phyloP scores from a whole-genome alignment of 768 basidiomycete species.

The Crassisporium funariophilum region DNA sequence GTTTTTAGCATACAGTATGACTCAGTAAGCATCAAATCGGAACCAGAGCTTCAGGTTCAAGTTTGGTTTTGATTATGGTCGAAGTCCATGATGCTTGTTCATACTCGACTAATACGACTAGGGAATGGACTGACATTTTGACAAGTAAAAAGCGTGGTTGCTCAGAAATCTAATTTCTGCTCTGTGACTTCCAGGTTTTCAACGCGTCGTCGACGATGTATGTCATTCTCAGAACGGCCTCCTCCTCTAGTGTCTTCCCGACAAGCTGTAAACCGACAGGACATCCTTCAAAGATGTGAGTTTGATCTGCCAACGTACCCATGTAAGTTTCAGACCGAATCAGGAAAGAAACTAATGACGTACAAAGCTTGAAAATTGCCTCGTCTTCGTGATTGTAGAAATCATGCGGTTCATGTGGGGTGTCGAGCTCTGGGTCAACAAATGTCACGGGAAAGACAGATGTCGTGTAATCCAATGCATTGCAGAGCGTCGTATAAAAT shows the following conservation, averaged over 20 bases:
- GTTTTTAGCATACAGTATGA: too few species aligned
- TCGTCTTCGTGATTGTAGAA: conserved; percentile 60
- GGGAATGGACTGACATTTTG: too few species aligned
- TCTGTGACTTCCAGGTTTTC: conserved; percentile 24
- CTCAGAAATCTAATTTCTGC: too few species aligned
- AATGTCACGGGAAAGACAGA: conserved; percentile 64
- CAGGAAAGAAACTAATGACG: conserved; percentile 21
- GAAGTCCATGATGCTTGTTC: too few species aligned
- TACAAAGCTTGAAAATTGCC: conserved; percentile 55
- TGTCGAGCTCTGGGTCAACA: conserved; percentile 58
- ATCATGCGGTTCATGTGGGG: conserved; percentile 43
- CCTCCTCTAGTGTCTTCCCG: conserved; percentile 69
- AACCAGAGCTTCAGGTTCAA: too few species aligned
- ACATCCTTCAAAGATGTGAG: conserved; percentile 51
- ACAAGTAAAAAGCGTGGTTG: too few species aligned
- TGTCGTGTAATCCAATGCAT: conserved; percentile 62
- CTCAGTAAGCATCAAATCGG: too few species aligned
- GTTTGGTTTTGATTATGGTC: too few species aligned
- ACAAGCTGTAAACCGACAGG: conserved; percentile 70
- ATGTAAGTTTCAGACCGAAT: background rate
- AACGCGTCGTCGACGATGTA: conserved; percentile 62
- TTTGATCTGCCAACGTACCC: conserved; percentile 46
- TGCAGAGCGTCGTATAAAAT: conserved; percentile 67
- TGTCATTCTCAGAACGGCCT: conserved; percentile 69
- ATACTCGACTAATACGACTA: too few species aligned